These are phyloP conservation scores for Sugiyamaella smithiae DNA, from an alignment of 805 yeast species.

Conservation along the genomic window DNA sequence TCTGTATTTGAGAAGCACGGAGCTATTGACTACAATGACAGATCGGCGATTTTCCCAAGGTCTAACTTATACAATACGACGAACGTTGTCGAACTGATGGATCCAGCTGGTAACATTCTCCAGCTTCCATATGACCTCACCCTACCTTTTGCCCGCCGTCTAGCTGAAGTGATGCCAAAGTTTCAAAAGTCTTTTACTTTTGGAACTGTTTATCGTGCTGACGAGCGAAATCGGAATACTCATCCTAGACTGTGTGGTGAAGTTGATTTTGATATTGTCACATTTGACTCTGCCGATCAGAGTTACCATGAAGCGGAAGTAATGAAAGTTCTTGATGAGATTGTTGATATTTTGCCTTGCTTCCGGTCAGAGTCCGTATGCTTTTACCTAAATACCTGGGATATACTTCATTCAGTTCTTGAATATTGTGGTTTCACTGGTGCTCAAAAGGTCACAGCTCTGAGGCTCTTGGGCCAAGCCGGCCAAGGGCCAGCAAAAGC, in stretches of 20 bases:
- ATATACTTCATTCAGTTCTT: constrained; percentile 68
- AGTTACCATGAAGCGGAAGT: constrained; percentile 83
- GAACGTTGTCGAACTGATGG: constrained; percentile 75
- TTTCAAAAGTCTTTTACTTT: constrained; percentile 64
- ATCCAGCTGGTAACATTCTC: constrained; percentile 80
- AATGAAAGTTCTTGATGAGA: constrained; percentile 75
- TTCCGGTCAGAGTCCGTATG: constrained; percentile 54
- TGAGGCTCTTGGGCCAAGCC: constrained; percentile 69
- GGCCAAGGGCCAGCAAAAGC: constrained; percentile 66
- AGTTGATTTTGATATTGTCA: constrained; percentile 79
- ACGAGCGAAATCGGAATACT: constrained; percentile 49
- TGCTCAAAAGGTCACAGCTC: constrained; percentile 67
- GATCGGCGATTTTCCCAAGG: constrained; percentile 74
- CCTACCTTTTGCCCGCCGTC: constrained; percentile 79
- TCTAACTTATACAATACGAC: constrained; percentile 67
- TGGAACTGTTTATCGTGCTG: constrained; percentile 78
- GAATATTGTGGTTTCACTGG: constrained; percentile 79
- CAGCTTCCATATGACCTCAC: constrained; percentile 89
- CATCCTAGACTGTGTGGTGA: constrained; percentile 80
- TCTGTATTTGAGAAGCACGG: constrained; percentile 76
- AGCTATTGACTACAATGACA: constrained; percentile 69
- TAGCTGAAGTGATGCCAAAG: constrained; percentile 62
- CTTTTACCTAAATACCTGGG: constrained; percentile 76
- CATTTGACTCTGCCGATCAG: constrained; percentile 46
- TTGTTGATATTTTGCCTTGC: constrained; percentile 63